Conservation (phyloP, 148 eudicot genomes). For the Oxyria digyna region DNA sequence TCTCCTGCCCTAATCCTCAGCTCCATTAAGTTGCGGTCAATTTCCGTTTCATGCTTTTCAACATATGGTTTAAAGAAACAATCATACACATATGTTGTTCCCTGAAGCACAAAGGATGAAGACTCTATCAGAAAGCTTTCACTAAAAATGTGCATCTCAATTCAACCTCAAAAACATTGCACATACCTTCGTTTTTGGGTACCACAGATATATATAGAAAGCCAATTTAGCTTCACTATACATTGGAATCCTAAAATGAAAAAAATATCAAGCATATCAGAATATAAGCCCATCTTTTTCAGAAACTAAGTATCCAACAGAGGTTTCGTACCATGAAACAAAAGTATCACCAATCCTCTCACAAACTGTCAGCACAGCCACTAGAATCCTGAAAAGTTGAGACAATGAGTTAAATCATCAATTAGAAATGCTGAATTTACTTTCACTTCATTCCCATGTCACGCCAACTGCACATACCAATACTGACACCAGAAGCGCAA, state of each 20-base stretch:
- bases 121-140: background rate
- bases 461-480: slow-evolving; percentile 35
- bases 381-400: slow-evolving; percentile 60
- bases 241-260: slow-evolving; percentile 74
- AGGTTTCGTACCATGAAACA: slow-evolving; percentile 58
- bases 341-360: slow-evolving; percentile 83
- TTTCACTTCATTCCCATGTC: background rate
- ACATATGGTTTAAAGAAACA: slow-evolving; percentile 79
- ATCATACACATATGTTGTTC: slow-evolving; percentile 80
- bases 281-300: background rate
- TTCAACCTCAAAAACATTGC: slow-evolving; percentile 3
- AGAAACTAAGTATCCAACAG: background rate
- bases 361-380: slow-evolving; percentile 63
- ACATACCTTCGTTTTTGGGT: slow-evolving; percentile 68
- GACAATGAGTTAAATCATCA: background rate
- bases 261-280: background rate
- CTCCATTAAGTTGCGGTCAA: slow-evolving; percentile 80
- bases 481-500: slow-evolving; percentile 96
- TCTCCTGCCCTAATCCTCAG: slow-evolving; percentile 85
- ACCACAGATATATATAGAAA: slow-evolving; percentile 79
- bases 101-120: slow-evolving; percentile 26
- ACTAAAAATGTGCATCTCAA: background rate
- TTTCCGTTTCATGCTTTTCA: slow-evolving; percentile 80
- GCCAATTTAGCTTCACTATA: slow-evolving; percentile 95
- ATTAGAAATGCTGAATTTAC: background rate